Percentiles rank a stretch among this genome's conserved stretches.
Evolutionary conservation across 306 rosid species (phyloP).

Genomic region (Dryas alaskensis): DNA sequence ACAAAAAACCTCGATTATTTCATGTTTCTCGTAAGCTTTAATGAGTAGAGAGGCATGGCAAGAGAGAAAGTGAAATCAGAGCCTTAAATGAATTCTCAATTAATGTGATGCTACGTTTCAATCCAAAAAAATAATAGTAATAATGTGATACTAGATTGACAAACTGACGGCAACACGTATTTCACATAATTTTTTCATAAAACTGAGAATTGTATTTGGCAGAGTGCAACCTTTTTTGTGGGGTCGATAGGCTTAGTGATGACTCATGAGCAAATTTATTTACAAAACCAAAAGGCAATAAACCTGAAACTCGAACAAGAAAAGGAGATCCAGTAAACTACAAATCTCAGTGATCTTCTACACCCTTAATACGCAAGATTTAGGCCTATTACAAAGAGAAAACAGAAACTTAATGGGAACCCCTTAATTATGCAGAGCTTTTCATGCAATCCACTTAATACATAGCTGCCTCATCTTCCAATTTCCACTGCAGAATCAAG

Average conservation of each 20-base stretch:
- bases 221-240: too few species aligned
- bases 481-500: conserved; percentile 21
- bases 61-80: too few species aligned
- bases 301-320: conserved; percentile 5
- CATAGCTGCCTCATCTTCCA: conserved; percentile 13
- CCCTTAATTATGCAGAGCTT: conserved; percentile 16
- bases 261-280: conserved; percentile 19
- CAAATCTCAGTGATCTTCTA: conserved; percentile 9
- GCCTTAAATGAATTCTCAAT: too few species aligned
- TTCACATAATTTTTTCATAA: too few species aligned
- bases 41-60: too few species aligned
- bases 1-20: too few species aligned
- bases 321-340: conserved; percentile 30
- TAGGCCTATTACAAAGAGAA: conserved; percentile 3
- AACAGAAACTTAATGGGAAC: conserved; percentile 1
- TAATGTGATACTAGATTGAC: too few species aligned
- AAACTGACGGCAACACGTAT: too few species aligned
- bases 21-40: too few species aligned
- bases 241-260: not conserved
- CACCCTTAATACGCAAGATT: conserved; percentile 18
- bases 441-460: conserved; percentile 1
- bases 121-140: too few species aligned
- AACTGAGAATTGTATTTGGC: too few species aligned
- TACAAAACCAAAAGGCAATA: not conserved
- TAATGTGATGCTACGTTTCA: too few species aligned